phyloP scores from a whole-genome alignment of 2,329 filamentous ascomycete genomes.

The Penicillium sp. region DNA sequence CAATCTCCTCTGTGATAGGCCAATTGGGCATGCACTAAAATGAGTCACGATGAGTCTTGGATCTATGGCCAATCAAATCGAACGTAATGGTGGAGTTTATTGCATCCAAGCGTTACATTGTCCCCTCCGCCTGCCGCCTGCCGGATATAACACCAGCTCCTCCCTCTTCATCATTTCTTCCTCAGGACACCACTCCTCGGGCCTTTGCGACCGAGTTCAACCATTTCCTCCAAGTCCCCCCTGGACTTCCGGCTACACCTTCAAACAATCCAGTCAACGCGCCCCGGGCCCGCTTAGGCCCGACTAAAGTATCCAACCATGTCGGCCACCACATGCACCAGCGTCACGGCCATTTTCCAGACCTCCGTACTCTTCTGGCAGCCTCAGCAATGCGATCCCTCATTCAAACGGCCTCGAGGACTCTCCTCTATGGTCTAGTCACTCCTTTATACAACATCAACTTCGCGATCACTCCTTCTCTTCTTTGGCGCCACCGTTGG shows the following conservation, averaged over 20 bases:
- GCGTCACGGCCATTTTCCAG: constrained; percentile 28
- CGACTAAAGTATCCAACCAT: constrained; percentile 35
- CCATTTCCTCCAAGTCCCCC: constrained; percentile 9
- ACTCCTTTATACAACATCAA: constrained; percentile 20
- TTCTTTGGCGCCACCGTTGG: constrained; percentile 23
- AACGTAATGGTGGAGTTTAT: neutral
- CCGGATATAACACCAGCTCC: constrained; percentile 21
- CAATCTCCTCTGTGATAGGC: constrained; percentile 17
- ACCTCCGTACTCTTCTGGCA: constrained; percentile 24
- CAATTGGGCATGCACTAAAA: constrained; percentile 27
- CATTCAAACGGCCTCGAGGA: constrained; percentile 28
- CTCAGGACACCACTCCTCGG: constrained; percentile 32
- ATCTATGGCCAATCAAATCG: constrained; percentile 19
- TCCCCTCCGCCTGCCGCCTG: neutral
- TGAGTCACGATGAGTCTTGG: constrained; percentile 37
- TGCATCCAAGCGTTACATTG: constrained; percentile 3
- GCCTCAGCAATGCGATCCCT: constrained; percentile 22
- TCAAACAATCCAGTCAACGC: constrained; percentile 14
- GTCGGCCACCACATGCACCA: constrained; percentile 30
- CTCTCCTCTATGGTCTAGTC: constrained; percentile 24
- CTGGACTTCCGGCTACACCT: constrained; percentile 6
- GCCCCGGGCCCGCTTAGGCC: constrained; percentile 36
- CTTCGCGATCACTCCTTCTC: constrained; percentile 20
- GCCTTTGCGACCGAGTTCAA: constrained; percentile 25
- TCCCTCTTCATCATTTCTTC: constrained; percentile 22